Base-by-base conservation (phyloP, 2,329 filamentous ascomycete genomes). In the Elsinoe perseae region DNA sequence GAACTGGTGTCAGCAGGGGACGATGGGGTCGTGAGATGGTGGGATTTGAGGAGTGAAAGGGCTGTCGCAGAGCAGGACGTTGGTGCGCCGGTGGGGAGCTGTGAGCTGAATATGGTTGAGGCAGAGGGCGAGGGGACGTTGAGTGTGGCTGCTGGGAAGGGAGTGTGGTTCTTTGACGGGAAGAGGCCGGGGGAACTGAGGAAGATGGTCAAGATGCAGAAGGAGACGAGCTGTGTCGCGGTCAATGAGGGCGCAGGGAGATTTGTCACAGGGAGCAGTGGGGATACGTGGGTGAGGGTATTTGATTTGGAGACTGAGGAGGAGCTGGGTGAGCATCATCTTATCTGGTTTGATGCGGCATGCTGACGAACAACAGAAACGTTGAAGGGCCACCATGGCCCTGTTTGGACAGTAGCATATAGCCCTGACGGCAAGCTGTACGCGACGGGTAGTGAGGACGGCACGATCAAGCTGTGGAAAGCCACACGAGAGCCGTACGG, bases 361-460 rank as follows among this genome's bases (percentile, higher is more conserved):
- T 61, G 23, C 48, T 52, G 48, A 52, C 28, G 10, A 34, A 8
- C 27, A 6, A 8, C 60, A 86, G 93, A 97, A 69, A 86, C 92
- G 10, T 89, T 95, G 74, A 96, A 96, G 73, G 93, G 93, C 21
- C 93, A 98, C 64, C 93, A 98, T 66, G 93, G 93, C 1, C 92
- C 92, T 1, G 93, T 98, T 60, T 98, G 93, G 93, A 95, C 90
- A 4, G 84, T 95, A 58, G 86, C 86, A 57, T 98, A 95, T 72
- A 93, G 91, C 0, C 93, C 93, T 0, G 93, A 98, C 66, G 91
- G 91, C 46, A 96, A 95, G 69, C 76, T 98, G 6, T 98, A 97
- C 68, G 93, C 91, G 1, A 98, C 93, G 1, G 93, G 89, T 27
- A 96, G 91, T 50, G 93, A 98, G 69, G 93, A 98, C 66, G 93